phyloP scores from a whole-genome alignment of 768 basidiomycete species.

The Russula dissimulans region DNA sequence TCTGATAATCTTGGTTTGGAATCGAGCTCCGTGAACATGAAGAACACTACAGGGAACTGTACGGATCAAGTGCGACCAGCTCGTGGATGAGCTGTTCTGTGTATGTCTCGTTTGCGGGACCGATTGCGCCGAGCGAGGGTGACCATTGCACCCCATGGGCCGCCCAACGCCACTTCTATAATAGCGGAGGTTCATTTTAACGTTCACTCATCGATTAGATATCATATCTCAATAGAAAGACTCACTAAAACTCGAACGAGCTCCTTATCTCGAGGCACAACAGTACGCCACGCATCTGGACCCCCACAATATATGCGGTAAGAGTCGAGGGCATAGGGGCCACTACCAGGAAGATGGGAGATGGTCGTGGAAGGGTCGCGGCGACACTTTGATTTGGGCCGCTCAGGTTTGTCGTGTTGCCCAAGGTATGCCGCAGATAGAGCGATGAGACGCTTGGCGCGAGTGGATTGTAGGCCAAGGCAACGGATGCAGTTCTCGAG shows the following conservation, averaged over 20 bases:
- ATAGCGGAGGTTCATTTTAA: not conserved
- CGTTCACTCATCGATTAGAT: not conserved
- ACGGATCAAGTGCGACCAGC: constrained; percentile 11
- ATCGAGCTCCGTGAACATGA: too few species aligned
- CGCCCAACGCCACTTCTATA: constrained; percentile 69
- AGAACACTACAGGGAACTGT: not conserved
- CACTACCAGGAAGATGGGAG: constrained; percentile 55
- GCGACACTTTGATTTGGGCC: not conserved
- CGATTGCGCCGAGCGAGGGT: constrained; percentile 35
- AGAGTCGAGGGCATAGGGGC: constrained; percentile 66
- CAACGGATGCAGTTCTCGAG: constrained; percentile 39
- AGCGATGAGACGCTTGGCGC: constrained; percentile 45
- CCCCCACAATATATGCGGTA: constrained; percentile 57
- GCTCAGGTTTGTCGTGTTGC: constrained; percentile 29
- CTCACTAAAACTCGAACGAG: constrained; percentile 57
- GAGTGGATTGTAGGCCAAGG: constrained; percentile 52
- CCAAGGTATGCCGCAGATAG: constrained; percentile 45
- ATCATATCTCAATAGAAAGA: not conserved
- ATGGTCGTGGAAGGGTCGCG: constrained; percentile 30
- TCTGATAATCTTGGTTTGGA: not conserved
- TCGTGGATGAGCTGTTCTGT: constrained; percentile 15
- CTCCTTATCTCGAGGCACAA: constrained; percentile 61
- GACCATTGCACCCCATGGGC: constrained; percentile 44
- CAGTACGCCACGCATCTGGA: constrained; percentile 49
- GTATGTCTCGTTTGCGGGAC: constrained; percentile 17